A percentile compares a stretch with the other conserved stretches of the same genome.
These are phyloP conservation scores for Barnettozyma vustinii DNA, from an alignment of 805 yeast species.

Conservation along the genomic window DNA sequence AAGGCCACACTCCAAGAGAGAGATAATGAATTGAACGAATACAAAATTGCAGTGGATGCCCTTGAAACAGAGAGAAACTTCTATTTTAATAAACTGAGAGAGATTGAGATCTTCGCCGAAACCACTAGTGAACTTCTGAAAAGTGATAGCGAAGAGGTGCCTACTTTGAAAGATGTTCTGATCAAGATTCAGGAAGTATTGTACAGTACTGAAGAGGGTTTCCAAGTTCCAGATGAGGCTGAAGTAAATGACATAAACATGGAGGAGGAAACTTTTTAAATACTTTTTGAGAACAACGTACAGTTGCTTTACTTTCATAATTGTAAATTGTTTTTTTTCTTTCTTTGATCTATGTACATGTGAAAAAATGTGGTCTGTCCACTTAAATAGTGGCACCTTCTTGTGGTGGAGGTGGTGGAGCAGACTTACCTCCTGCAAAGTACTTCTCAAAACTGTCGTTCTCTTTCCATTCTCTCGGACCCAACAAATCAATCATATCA, in stretches of 20 bases:
- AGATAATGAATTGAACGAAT: slow-evolving; percentile 51
- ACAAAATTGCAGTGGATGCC: slow-evolving; percentile 54
- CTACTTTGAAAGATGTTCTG: slow-evolving; percentile 38
- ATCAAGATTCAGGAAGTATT: slow-evolving; percentile 69
- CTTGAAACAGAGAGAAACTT: slow-evolving; percentile 82
- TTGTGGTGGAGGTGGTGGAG: slow-evolving; percentile 17
- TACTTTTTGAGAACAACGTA: neutral
- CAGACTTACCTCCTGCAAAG: slow-evolving; percentile 34
- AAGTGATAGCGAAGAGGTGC: slow-evolving; percentile 22
- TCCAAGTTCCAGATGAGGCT: slow-evolving; percentile 51
- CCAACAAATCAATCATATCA: slow-evolving; percentile 72
- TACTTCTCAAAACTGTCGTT: slow-evolving; percentile 88
- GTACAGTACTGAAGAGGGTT: slow-evolving; percentile 81
- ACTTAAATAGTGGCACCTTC: slow-evolving; percentile 2
- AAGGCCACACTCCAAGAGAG: slow-evolving; percentile 35
- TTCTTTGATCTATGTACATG: slow-evolving; percentile 1
- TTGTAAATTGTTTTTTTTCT: neutral
- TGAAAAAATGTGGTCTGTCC: neutral
- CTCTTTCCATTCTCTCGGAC: slow-evolving; percentile 74
- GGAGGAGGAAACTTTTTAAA: slow-evolving; percentile 33
- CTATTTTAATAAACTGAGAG: slow-evolving; percentile 84
- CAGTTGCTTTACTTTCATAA: neutral
- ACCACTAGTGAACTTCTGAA: slow-evolving; percentile 50
- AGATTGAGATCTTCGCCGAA: slow-evolving; percentile 77
- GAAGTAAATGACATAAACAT: slow-evolving; percentile 22